phyloP scores from a whole-genome alignment of 305 asterid species.

The Fraxinus paxiana region DNA sequence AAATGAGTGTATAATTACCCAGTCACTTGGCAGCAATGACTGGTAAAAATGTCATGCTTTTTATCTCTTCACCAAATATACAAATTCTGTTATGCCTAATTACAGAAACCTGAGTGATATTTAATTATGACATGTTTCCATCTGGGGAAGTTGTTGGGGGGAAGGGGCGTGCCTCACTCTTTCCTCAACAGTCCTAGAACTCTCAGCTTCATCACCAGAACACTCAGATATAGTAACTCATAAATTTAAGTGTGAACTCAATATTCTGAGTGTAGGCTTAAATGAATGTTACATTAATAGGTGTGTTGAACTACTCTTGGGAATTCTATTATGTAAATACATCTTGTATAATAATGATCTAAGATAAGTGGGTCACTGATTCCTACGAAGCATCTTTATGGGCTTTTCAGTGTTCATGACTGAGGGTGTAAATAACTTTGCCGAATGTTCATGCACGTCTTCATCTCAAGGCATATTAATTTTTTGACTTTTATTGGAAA shows the following conservation, averaged over 20 bases:
- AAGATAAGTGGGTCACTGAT: neutral
- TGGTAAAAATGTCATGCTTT: neutral
- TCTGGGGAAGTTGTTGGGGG: neutral
- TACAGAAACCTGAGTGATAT: neutral
- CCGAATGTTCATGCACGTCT: neutral
- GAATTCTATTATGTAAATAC: neutral
- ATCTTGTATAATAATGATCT: neutral
- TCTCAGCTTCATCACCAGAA: neutral
- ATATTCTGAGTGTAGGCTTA: neutral
- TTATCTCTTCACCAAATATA: neutral
- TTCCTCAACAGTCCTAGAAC: neutral
- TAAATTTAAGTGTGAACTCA: neutral
- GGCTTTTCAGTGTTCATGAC: neutral
- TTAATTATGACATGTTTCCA: neutral
- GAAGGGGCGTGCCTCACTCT: neutral
- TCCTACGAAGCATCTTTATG: neutral
- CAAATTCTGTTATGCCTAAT: neutral
- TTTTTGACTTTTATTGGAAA: neutral
- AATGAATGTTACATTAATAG: neutral
- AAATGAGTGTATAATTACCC: neutral
- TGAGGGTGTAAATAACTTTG: neutral
- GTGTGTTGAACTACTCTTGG: neutral
- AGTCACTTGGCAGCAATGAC: neutral
- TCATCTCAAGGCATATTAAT: neutral
- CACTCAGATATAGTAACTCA: neutral